phyloP scores from a whole-genome alignment of 371 early-diverging fungal species.

The Mortierella sp. region DNA sequence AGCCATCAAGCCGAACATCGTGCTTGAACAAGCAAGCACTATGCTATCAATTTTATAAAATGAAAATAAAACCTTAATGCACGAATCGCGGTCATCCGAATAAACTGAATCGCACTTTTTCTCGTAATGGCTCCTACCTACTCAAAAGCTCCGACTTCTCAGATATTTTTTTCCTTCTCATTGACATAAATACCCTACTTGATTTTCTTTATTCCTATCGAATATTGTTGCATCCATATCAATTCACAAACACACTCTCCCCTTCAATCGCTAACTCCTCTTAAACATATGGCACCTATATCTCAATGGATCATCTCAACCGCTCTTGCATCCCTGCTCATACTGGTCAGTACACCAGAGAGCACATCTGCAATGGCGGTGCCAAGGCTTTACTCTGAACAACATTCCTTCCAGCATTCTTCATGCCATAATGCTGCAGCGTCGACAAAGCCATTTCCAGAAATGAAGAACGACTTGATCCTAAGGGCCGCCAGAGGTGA shows the following conservation, averaged over 20 bases:
- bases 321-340: background rate
- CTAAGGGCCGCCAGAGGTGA: slow-evolving; percentile 91
- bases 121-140: background rate
- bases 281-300: slow-evolving; percentile 15
- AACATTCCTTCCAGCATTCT: background rate
- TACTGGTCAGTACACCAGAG: background rate
- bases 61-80: background rate
- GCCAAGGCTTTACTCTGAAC: background rate
- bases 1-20: background rate
- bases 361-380: background rate
- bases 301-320: slow-evolving; percentile 9
- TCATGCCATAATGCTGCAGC: background rate
- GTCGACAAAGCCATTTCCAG: slow-evolving; percentile 69
- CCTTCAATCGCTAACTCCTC: too few relatives aligned
- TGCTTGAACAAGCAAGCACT: background rate
- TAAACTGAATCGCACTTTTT: slow-evolving; percentile 14
- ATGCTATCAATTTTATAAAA: too few relatives aligned
- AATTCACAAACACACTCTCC: background rate
- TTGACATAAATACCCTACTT: too few relatives aligned
- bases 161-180: background rate
- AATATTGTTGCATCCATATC: too few relatives aligned
- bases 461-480: slow-evolving; percentile 91
- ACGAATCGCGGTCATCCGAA: too few relatives aligned
- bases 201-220: too few relatives aligned
- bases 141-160: background rate